Base-by-base conservation (phyloP, 2,329 filamentous ascomycete species). In the Fusarium abutilonis region DNA sequence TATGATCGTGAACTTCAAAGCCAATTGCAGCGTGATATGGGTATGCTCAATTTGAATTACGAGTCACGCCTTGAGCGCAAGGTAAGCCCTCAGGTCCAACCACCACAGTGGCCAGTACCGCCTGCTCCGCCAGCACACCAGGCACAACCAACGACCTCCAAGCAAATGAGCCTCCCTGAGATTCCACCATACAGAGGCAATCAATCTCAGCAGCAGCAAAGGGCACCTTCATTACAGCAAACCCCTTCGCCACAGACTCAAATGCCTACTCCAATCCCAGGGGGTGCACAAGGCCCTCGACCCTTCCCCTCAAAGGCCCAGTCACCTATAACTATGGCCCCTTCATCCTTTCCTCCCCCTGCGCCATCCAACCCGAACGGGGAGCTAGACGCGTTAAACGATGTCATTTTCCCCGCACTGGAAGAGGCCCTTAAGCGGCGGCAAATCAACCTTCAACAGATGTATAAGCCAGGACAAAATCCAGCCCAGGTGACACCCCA, bases 381-480 rank as follows among this genome's bases (percentile, higher is more conserved):
- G 11, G 90, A 96, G 55, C 83, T 96, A 19, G 95, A 96, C 49
- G 93, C 93, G 3, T 83, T 97, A 1, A 92, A 90, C 71, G 92
- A 94, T 67, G 94, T 99, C 46, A 92, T 99, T 34, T 88, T 98
- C 62, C 95, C 95, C 1, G 94, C 95, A 2, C 83, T 99, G 2
- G 93, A 97, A 76, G 91, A 95, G 66, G 93, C 95, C 8, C 86
- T 98, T 17, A 92, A 93, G 74, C 86, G 95, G 47, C 89, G 95
- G 49, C 84, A 87, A 72, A 83, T 84, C 64, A 81, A 85, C 35
- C 77, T 89, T 49, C 85, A 86, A 70, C 82, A 83, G 54, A 70
- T 79, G 40, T 79, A 82, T 60, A 78, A 79, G 32, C 72, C 77
- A 31, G 73, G 60, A 10, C 71, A 75, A 62, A 74, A 75, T 39